Evolutionary conservation across 2,329 filamentous ascomycete species (phyloP).

Genomic region (Xylariales sp.): DNA sequence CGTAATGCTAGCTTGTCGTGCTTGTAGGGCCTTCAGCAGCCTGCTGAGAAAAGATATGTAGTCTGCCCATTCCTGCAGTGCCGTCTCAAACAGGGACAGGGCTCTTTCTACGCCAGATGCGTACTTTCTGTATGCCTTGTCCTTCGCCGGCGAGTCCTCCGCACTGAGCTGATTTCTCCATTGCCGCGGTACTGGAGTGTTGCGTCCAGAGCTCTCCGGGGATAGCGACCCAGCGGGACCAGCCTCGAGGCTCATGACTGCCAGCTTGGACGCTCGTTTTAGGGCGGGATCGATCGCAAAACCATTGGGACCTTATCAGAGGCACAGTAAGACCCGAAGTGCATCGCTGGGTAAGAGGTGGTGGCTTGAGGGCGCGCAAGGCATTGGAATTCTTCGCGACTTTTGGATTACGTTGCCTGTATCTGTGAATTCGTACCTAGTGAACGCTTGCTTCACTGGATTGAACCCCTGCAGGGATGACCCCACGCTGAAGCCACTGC

Average conservation of each 20-base stretch:
- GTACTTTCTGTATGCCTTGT: constrained; percentile 80
- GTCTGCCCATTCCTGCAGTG: constrained; percentile 97
- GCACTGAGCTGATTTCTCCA: constrained; percentile 71
- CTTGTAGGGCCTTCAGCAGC: constrained; percentile 87
- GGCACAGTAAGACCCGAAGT: neutral
- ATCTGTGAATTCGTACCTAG: constrained; percentile 12
- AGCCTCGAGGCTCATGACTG: constrained; percentile 62
- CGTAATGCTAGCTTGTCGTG: constrained; percentile 66
- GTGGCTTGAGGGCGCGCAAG: constrained; percentile 3
- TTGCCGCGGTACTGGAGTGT: constrained; percentile 69
- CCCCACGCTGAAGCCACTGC: constrained; percentile 2
- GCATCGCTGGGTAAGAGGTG: constrained; percentile 4
- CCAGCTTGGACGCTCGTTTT: constrained; percentile 23
- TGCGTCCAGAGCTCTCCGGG: constrained; percentile 78
- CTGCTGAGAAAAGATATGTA: constrained; percentile 96
- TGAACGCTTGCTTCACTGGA: constrained; percentile 7
- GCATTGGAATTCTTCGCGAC: constrained; percentile 8
- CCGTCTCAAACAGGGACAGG: constrained; percentile 83
- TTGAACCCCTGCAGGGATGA: constrained; percentile 3
- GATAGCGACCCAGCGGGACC: constrained; percentile 58
- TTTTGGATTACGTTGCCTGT: constrained; percentile 21
- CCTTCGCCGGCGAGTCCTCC: constrained; percentile 53
- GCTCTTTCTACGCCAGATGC: constrained; percentile 82
- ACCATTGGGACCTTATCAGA: constrained; percentile 6
- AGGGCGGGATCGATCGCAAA: constrained; percentile 13